Evolutionary conservation across 495 filamentous ascomycete species (phyloP).

Genomic region (Echria macrotheca): DNA sequence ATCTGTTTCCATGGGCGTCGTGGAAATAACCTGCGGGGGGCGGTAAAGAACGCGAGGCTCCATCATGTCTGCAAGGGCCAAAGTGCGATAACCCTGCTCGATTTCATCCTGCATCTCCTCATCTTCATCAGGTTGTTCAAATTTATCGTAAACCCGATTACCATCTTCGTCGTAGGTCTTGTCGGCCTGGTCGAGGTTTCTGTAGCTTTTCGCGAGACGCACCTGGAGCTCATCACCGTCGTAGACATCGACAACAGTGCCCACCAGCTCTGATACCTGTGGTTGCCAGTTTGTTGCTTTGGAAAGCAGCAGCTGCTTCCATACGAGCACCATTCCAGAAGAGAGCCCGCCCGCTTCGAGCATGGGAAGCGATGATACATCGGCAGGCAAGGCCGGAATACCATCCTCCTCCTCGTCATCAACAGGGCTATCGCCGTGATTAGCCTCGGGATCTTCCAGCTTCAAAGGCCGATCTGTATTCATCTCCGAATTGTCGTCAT

Average conservation of each 20-base stretch:
- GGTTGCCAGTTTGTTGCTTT: slow-evolving; percentile 75
- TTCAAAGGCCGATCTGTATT: no score
- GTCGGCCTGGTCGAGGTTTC: slow-evolving; percentile 43
- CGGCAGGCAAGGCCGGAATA: slow-evolving; percentile 61
- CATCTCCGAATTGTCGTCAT: no score
- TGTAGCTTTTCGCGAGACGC: slow-evolving; percentile 65
- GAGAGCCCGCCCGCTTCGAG: slow-evolving; percentile 50
- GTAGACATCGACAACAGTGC: slow-evolving; percentile 48
- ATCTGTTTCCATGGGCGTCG: no score
- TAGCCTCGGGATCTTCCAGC: slow-evolving; percentile 16
- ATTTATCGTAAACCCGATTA: slow-evolving; percentile 43
- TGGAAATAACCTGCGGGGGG: not conserved
- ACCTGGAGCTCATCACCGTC: slow-evolving; percentile 48
- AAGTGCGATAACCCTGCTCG: slow-evolving; percentile 29
- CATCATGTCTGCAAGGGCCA: slow-evolving; percentile 37
- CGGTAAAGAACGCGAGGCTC: slow-evolving; percentile 38
- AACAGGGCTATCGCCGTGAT: slow-evolving; percentile 37
- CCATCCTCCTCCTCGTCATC: slow-evolving; percentile 44
- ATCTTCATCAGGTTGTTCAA: slow-evolving; percentile 39
- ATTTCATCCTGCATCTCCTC: slow-evolving; percentile 28
- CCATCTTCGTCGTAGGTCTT: slow-evolving; percentile 41
- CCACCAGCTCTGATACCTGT: slow-evolving; percentile 60
- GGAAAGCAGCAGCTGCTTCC: slow-evolving; percentile 70
- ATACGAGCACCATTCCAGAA: slow-evolving; percentile 68
- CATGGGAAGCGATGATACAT: slow-evolving; percentile 50